Evolutionary conservation across 305 asterid genomes (phyloP), one percentile per base, ranked within the genome.

Genomic region (Galium porrigens): DNA sequence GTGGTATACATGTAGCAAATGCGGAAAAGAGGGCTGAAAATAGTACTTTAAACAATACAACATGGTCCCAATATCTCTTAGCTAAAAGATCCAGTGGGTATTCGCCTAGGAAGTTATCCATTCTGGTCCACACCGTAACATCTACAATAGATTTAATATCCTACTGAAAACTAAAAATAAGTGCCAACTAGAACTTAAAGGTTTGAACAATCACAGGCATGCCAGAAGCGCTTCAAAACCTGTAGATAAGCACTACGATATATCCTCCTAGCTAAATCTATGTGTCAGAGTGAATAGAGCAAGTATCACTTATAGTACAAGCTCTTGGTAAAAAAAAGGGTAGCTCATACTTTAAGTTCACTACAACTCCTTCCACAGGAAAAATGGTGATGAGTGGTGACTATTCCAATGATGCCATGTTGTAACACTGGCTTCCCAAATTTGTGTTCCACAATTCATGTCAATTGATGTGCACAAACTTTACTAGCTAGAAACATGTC

Each of bases 161-260:
- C 32, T 8, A 52, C 54, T n/a, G 12, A 51, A 51, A 6, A n/a
- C 10, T 51, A 20, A 53, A 53, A 29, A 6, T 11, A 42, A 49
- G 55, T 4, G 55, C 55, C 55, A 49, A 4, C 55, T 49, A n/a
- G 8, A 49, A 49, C 55, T 6, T n/a, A n/a, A 49, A n/a, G 55
- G 6, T 49, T n/a, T 18, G 55, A 49, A 46, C 52, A 46, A 46
- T 46, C 52, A 46, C 52, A 46, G 52, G 52, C 52, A 46, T 42
- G 49, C 49, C 53, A 46, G 18, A 12, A 48, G 15, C 54, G 3
- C 54, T 48, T 48, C 22, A 3, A 48, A 15, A n/a, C 54, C 18
- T 5, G 18, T 48, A 48, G 8, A 48, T 15, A 48, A 3, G 54
- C 0, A 6, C 25, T 49, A 17, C 55, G 0, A 49, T 15, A 12